These are phyloP conservation scores for Toxicodendron radicans DNA, from an alignment of 345 rosid genomes.

Conservation along the genomic window DNA sequence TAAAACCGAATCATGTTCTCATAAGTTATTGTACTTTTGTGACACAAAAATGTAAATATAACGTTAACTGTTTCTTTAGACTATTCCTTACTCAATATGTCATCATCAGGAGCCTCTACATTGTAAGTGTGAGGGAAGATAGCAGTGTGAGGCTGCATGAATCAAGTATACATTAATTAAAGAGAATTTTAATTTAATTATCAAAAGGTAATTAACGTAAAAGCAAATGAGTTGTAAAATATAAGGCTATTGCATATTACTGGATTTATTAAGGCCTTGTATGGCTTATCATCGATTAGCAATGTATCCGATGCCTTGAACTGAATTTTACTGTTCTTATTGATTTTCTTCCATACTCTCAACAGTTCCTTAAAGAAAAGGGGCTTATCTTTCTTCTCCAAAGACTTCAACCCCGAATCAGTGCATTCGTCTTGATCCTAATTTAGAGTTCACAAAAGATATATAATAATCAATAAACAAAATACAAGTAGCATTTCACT, in stretches of 20 bases:
- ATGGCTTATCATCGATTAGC: slow-evolving; percentile 40
- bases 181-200: too few species aligned
- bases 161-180: too few species aligned
- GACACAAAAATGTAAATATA: too few species aligned
- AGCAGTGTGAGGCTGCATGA: too few species aligned
- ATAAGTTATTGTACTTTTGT: too few species aligned
- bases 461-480: neutral
- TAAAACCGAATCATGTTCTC: too few species aligned
- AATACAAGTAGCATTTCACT: neutral
- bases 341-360: slow-evolving; percentile 21
- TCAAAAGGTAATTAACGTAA: too few species aligned
- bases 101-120: too few species aligned
- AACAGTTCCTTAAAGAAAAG: slow-evolving; percentile 36
- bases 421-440: slow-evolving; percentile 41
- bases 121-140: too few species aligned
- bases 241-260: slow-evolving; percentile 23
- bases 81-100: too few species aligned
- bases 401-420: slow-evolving; percentile 21
- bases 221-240: too few species aligned
- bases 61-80: too few species aligned
- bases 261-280: slow-evolving; percentile 50
- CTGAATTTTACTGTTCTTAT: neutral
- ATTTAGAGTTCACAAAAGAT: neutral
- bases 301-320: slow-evolving; percentile 32
- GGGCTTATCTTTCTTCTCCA: slow-evolving; percentile 35